A percentile compares a stretch with the other conserved stretches of the same genome.
Conservation (phyloP, 106 monocot species). For the Acanthochlamys bracteata region DNA sequence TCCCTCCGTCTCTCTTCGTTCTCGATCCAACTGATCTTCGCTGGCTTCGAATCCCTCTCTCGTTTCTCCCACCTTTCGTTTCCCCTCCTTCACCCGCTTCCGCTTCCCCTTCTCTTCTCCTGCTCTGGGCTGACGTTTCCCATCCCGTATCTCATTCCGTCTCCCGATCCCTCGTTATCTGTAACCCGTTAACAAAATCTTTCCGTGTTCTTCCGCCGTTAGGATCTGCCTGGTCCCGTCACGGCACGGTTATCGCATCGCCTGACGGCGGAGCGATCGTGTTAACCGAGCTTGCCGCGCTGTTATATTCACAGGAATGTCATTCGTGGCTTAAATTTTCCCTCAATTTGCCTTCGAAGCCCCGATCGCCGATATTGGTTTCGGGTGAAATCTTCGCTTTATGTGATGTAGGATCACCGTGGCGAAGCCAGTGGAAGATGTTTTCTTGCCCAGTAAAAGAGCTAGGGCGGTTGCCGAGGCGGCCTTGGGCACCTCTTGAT, state of each 20-base stretch:
- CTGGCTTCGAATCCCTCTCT: conserved; percentile 33
- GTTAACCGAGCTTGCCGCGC: conserved; percentile 82
- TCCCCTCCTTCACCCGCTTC: conserved; percentile 29
- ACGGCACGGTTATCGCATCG: conserved; percentile 86
- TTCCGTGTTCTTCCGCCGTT: conserved; percentile 69
- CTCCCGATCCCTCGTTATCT: conserved; percentile 59
- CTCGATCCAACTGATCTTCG: conserved; percentile 39
- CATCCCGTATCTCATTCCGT: background rate
- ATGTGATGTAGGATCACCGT: conserved; percentile 80
- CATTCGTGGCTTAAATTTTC: conserved; percentile 69
- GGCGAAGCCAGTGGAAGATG: conserved; percentile 97
- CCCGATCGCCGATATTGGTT: conserved; percentile 66
- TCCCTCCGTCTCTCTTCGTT: conserved; percentile 20
- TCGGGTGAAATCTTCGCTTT: conserved; percentile 39
- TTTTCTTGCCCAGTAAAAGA: conserved; percentile 51
- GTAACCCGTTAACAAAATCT: conserved; percentile 71
- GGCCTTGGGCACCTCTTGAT: conserved; percentile 59
- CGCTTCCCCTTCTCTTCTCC: conserved; percentile 37
- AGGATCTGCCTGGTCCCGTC: conserved; percentile 96
- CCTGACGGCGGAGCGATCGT: conserved; percentile 57
- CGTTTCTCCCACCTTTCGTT: conserved; percentile 29
- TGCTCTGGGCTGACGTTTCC: conserved; percentile 26
- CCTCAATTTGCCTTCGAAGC: conserved; percentile 80
- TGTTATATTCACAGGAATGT: conserved; percentile 42
- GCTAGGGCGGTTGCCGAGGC: conserved; percentile 11